Base-by-base conservation (phyloP, 306 rosid species). In the Notholithocarpus densiflorus region DNA sequence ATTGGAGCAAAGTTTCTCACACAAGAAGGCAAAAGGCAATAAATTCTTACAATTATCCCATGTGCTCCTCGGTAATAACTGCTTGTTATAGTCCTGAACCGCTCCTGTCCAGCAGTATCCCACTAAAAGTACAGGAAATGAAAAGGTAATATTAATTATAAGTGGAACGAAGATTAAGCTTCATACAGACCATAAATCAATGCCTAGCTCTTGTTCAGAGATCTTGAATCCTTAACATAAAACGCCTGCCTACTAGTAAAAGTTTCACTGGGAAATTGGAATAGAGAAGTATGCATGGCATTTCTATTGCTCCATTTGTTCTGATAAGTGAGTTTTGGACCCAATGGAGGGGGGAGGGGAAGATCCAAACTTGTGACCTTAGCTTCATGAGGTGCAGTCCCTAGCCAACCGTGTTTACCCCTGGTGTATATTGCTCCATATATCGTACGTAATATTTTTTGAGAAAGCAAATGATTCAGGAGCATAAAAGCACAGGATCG, bases 101-200 rank as follows among this genome's bases (percentile, higher is more conserved):
- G 92, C 89, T 95, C 98, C 89, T 95, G 98, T 70, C 98, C 98
- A 55, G 98, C 98, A 12, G 98, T 95, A 68, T 95, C 98, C 98
- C 98, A 95, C 98, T 95, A 62, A 31, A 71, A 37, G 75, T 54
- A 77, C 59, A 82, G 77, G 71, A 82, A 71, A 84, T 40, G 26
- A 19, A 7, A 34, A 71, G 53, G 72, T 52, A 10, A 45, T 5
- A 76, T 68, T 3, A 80, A 78, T 15, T 18, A 17, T 56, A 80
- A 43, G 18, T 34, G 9, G 57, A 56, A 57, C 12, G 3, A 72
- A 31, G 40, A 43, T 27, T 34, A n/a, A 69, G 31, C 31, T 27
- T 56, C 26, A 29, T 26, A 6, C 9, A 26, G 61, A 17, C 51
- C 19, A 51, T 68, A 5, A 23, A 17, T 5, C 43, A 31, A 60